phyloP scores from a whole-genome alignment of 2,329 filamentous ascomycete species.

The Phialophora expanda region DNA sequence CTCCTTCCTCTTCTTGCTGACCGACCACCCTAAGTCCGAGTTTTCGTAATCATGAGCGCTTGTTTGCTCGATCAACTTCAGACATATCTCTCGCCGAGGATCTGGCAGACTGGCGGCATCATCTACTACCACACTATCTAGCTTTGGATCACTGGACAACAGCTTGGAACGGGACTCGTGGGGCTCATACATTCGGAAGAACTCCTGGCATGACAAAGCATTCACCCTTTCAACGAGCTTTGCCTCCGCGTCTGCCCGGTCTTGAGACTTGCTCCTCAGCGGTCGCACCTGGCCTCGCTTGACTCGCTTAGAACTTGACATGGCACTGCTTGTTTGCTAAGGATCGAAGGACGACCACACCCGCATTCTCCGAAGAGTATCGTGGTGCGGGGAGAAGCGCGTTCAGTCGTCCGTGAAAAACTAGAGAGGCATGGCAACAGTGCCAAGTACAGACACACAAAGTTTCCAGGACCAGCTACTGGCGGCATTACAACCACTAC shows the following conservation, averaged over 20 bases:
- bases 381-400: neutral
- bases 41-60: slow-evolving; percentile 59
- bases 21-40: slow-evolving; percentile 62
- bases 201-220: slow-evolving; percentile 47
- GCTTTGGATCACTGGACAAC: slow-evolving; percentile 27
- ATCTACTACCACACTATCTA: neutral
- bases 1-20: slow-evolving; percentile 59
- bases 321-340: neutral
- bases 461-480: no score
- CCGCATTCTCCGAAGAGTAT: slow-evolving; percentile 9
- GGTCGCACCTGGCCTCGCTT: neutral
- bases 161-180: slow-evolving; percentile 27
- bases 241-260: slow-evolving; percentile 13
- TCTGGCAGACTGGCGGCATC: neutral
- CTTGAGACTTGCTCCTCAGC: neutral
- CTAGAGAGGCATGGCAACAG: no score
- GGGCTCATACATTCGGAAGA: slow-evolving; percentile 45
- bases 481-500: no score
- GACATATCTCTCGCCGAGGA: slow-evolving; percentile 49
- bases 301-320: slow-evolving; percentile 2
- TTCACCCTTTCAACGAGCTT: slow-evolving; percentile 52
- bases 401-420: no score
- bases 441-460: no score
- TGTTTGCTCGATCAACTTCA: slow-evolving; percentile 60
- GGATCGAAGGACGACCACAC: neutral